These are phyloP conservation scores for Cladophialophora immunda DNA, from an alignment of 2,329 filamentous ascomycete genomes.

Conservation along the genomic window DNA sequence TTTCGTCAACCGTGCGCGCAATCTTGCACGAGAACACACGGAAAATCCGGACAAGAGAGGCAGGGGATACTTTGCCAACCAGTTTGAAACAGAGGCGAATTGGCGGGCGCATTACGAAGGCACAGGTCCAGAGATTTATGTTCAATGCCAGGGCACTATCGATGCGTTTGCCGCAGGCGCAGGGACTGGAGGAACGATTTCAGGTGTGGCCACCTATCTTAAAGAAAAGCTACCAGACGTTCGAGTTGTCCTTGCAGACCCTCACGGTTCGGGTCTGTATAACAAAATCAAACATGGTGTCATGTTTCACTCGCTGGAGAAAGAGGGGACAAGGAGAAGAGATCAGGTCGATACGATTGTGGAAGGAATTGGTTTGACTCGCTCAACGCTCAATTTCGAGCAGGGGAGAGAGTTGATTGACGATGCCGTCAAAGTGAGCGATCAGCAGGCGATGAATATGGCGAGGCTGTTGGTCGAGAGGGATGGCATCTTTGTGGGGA, in stretches of 20 bases:
- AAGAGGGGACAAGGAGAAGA: slow-evolving; percentile 86
- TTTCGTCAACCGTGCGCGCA: slow-evolving; percentile 90
- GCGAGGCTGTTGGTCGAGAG: slow-evolving; percentile 95
- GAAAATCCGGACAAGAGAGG: slow-evolving; percentile 65
- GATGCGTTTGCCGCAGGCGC: slow-evolving; percentile 94
- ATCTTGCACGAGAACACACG: slow-evolving; percentile 78
- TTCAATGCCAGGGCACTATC: slow-evolving; percentile 76
- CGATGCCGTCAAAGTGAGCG: slow-evolving; percentile 86
- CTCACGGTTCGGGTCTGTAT: slow-evolving; percentile 90
- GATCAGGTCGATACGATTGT: slow-evolving; percentile 96
- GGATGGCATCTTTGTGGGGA: slow-evolving; percentile 93
- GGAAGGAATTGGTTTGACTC: slow-evolving; percentile 94
- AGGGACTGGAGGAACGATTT: slow-evolving; percentile 85
- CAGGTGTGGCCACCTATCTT: slow-evolving; percentile 82
- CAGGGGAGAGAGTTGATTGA: slow-evolving; percentile 85
- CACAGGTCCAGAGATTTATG: slow-evolving; percentile 89
- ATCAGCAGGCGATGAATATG: slow-evolving; percentile 90
- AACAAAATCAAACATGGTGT: slow-evolving; percentile 93
- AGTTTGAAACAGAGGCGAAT: slow-evolving; percentile 93
- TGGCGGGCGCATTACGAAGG: slow-evolving; percentile 81
- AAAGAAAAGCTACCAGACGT: slow-evolving; percentile 74
- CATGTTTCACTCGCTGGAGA: slow-evolving; percentile 90
- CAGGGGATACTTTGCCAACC: slow-evolving; percentile 90
- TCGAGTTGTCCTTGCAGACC: slow-evolving; percentile 85
- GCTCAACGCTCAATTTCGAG: slow-evolving; percentile 93